Base-by-base conservation (phyloP, 2,329 filamentous ascomycete genomes). In the Microdochium trichocladiopsis region DNA sequence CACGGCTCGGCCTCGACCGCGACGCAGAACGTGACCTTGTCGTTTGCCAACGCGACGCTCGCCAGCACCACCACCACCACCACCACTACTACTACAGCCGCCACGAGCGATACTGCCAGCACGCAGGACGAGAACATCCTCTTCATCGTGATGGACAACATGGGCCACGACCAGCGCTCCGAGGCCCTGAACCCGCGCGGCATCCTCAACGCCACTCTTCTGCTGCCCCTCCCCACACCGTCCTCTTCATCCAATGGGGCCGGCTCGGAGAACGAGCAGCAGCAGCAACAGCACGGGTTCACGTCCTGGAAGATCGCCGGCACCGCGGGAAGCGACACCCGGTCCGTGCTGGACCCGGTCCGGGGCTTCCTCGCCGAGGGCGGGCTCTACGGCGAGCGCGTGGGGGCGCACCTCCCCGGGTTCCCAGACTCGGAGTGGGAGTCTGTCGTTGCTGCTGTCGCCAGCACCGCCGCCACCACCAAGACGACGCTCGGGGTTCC, bases 91-190 rank as follows among this genome's bases (percentile, higher is more conserved):
- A n/a, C n/a, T n/a, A n/a, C n/a, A n/a, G n/a, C n/a, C 8, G 28
- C 14, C 28, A 31, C 1, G 66, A 68, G 1, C 61, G 58, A 1
- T 63, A 71, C 0, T 80, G 81, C 52, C 63, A 31, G 28, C 8
- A 31, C n/a, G 28, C 8, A 31, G 28, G 28, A 31, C 2, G 58
- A 66, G 0, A 83, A 88, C 61, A 74, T 85, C 11, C 64, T 92
- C 56, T 91, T 87, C 0, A 72, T 91, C 1, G 66, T 90, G 0
- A 72, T 92, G 14, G 88, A 92, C 65, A 85, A 85, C 65, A 88
- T 84, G 70, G 87, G 88, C 0, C 72, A 89, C 1, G 79, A 90
- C 54, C 81, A 87, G 58, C 82, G 87, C 65, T 82, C 79, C 72
- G 70, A 69, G 9, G 86, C 86, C 75, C 87, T 87, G 72, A 69